phyloP scores from a whole-genome alignment of 306 rosid species.

The Prunus campanulata region DNA sequence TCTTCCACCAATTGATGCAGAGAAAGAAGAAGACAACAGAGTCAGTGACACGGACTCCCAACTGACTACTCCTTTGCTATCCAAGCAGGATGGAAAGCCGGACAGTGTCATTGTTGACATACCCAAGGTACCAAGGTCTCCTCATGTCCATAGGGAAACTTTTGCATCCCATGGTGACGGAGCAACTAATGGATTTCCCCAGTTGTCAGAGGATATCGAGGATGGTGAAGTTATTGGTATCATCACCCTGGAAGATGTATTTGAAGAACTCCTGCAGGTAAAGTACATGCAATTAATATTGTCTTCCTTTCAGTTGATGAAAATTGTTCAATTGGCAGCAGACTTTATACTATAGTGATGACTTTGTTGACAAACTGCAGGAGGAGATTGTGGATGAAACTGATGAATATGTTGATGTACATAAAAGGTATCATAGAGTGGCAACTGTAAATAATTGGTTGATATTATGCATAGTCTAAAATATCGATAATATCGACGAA shows the following conservation, averaged over 20 bases:
- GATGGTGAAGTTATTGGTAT: conserved; percentile 95
- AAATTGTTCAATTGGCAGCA: background rate
- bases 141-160: conserved; percentile 28
- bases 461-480: background rate
- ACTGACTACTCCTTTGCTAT: conserved; percentile 69
- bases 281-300: conserved; percentile 16
- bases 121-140: conserved; percentile 50
- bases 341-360: conserved; percentile 4
- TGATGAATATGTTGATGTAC: conserved; percentile 94
- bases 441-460: conserved; percentile 2
- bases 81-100: conserved; percentile 39
- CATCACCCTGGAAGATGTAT: conserved; percentile 95
- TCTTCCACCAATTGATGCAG: conserved; percentile 40
- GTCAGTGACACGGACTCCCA: conserved; percentile 33
- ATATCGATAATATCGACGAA: no score
- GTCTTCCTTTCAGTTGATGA: conserved; percentile 10
- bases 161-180: conserved; percentile 38
- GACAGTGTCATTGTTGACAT: conserved; percentile 63
- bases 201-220: conserved; percentile 59
- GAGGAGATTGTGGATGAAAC: conserved; percentile 99
- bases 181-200: conserved; percentile 32
- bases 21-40: conserved; percentile 45
- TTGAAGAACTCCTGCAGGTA: conserved; percentile 98
- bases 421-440: conserved; percentile 60
- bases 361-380: conserved; percentile 40